Base-by-base conservation (phyloP, 768 basidiomycete genomes). In the Boletus insuetus region DNA sequence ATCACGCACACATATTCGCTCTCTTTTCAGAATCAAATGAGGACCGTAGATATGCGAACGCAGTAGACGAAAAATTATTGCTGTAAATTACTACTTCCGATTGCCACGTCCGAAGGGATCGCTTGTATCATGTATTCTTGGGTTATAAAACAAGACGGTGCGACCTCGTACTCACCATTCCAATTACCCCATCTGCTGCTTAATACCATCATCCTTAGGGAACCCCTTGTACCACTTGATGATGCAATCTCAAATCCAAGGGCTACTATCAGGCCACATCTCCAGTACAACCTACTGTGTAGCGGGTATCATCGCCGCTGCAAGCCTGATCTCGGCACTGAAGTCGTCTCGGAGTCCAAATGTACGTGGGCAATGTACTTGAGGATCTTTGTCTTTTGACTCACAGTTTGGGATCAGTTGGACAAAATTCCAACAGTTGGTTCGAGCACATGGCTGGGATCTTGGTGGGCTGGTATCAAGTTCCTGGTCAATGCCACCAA, bases 361-460 rank as follows among this genome's bases (percentile, higher is more conserved):
- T 3, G 59, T 61, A 14, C 20, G 59, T 37, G 19, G 8, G 7
- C 11, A 6, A 9, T 22, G 1, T 16, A 16, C 20, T 16, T 35
- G 34, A 2, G 3, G 32, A 16, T 6, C 14, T 14, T n/a, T 16
- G 0, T 34, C 6, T 39, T 35, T 11, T 22, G 1, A 16, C 20
- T 46, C 10, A 41, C 35, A 2, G 14, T 38, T 10, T 2, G 4
- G 24, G 19, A 49, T 1, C 42, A 73, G 72, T 45, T 69, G 17
- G 58, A 67, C n/a, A 46, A 53, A 17, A 69, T 75, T 6, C 74
- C 74, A 0, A 63, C 73, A 2, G 52, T 72, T 11, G 72, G 72
- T 29, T 61, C 58, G 6, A 65, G 53, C 6, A 56, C 56, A 2
- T 64, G 66, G 38, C 38, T 73, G 2, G 60, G 66, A 34, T 74